Evolutionary conservation across 140 eudicot species (phyloP).

Genomic region (Anethum foeniculum): DNA sequence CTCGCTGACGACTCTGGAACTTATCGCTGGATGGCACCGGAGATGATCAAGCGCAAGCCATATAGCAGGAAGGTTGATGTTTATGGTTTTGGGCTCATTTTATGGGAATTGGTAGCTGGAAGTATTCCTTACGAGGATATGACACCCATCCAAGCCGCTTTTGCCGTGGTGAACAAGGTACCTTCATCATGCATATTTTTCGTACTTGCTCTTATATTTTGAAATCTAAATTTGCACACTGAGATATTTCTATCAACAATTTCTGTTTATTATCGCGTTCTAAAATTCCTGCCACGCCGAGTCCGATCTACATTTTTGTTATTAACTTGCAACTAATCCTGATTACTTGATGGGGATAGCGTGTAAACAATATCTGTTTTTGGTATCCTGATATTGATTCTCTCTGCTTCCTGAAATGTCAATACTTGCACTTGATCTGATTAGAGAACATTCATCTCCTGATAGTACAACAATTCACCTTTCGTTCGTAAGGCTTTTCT

Average conservation of each 20-base stretch:
- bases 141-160: conserved; percentile 92
- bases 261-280: background rate
- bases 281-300: background rate
- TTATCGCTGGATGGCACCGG: conserved; percentile 99
- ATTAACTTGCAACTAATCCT: background rate
- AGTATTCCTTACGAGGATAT: conserved; percentile 78
- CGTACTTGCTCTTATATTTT: background rate
- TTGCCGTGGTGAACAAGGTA: conserved; percentile 90
- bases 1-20: conserved; percentile 87
- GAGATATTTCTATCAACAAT: background rate
- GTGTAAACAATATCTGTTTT: background rate
- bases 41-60: conserved; percentile 69
- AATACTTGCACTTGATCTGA: background rate
- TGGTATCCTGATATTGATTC: background rate
- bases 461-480: background rate
- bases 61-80: conserved; percentile 83
- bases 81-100: conserved; percentile 78
- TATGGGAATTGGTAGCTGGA: conserved; percentile 88
- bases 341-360: background rate
- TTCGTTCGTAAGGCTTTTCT: background rate
- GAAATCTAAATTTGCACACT: background rate
- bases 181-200: background rate
- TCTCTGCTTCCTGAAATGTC: background rate
- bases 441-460: background rate
- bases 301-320: background rate